Percentiles rank a stretch among this genome's conserved stretches.
These are phyloP conservation scores for Capsicum chinense DNA, from an alignment of 257 asterid species.

Conservation along the genomic window DNA sequence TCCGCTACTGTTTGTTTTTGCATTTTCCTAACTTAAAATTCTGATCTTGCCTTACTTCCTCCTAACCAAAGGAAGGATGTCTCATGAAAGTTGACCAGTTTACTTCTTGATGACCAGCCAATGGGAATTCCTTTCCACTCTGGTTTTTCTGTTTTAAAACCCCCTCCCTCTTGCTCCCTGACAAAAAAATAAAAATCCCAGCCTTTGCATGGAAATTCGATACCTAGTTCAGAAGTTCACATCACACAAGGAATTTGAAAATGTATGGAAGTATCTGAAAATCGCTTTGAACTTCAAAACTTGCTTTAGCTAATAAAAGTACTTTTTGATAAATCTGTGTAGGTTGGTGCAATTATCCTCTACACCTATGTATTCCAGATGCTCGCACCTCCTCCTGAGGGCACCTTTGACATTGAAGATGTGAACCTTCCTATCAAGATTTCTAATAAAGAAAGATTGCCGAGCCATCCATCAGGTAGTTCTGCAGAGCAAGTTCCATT, in stretches of 20 bases:
- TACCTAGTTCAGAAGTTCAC: constrained; percentile 16
- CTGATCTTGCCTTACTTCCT: not conserved
- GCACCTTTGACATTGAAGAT: constrained; percentile 69
- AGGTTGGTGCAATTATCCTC: constrained; percentile 96
- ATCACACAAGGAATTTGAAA: not conserved
- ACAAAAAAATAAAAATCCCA: not conserved
- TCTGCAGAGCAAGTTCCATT: constrained; percentile 73
- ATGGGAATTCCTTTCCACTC: not conserved
- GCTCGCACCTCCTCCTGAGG: constrained; percentile 96
- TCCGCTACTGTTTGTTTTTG: not conserved
- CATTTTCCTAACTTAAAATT: not conserved
- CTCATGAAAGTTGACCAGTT: not conserved
- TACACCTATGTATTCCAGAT: constrained; percentile 92
- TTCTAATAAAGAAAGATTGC: constrained; percentile 43
- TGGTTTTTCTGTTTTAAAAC: not conserved
- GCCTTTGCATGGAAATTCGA: not conserved
- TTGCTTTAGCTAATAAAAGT: not conserved
- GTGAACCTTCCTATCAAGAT: constrained; percentile 52
- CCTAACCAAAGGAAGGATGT: not conserved
- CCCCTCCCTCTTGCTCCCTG: not conserved
- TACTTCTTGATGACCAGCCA: not conserved
- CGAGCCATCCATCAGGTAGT: constrained; percentile 39
- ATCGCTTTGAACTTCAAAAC: not conserved
- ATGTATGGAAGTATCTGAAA: not conserved
- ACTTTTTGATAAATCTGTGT: constrained; percentile 6